Evolutionary conservation across 768 basidiomycete species (phyloP).

Genomic region (Hortiboletus campestris): DNA sequence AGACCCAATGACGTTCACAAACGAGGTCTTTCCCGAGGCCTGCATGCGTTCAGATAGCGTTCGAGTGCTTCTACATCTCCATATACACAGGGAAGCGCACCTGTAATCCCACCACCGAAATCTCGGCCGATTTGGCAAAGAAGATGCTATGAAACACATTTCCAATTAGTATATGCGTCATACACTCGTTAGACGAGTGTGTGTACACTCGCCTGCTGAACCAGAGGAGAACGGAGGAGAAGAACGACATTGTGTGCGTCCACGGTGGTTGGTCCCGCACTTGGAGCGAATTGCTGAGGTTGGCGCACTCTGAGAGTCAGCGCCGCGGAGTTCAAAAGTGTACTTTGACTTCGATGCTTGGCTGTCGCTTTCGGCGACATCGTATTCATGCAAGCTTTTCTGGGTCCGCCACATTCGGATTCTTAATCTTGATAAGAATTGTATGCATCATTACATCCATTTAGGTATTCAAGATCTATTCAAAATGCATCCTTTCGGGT

Average conservation of each 20-base stretch:
- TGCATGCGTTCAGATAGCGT: conserved; percentile 26
- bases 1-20: conserved; percentile 89
- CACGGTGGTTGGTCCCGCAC: background rate
- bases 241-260: conserved; percentile 40
- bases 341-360: background rate
- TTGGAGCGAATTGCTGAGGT: no score
- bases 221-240: conserved; percentile 58
- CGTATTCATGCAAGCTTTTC: background rate
- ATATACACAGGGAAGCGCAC: conserved; percentile 33
- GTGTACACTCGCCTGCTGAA: conserved; percentile 41
- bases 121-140: conserved; percentile 84
- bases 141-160: conserved; percentile 53
- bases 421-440: background rate
- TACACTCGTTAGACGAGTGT: background rate
- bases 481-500: background rate
- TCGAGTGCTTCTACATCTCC: background rate
- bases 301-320: no score
- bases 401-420: no score
- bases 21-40: conserved; percentile 95
- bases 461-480: background rate
- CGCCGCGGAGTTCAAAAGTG: conserved; percentile 17
- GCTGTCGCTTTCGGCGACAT: background rate
- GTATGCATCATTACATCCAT: background rate
- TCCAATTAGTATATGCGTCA: background rate
- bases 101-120: conserved; percentile 90